These are phyloP conservation scores for Penicillium waksmanii DNA, from an alignment of 495 filamentous ascomycete species.

Conservation along the genomic window DNA sequence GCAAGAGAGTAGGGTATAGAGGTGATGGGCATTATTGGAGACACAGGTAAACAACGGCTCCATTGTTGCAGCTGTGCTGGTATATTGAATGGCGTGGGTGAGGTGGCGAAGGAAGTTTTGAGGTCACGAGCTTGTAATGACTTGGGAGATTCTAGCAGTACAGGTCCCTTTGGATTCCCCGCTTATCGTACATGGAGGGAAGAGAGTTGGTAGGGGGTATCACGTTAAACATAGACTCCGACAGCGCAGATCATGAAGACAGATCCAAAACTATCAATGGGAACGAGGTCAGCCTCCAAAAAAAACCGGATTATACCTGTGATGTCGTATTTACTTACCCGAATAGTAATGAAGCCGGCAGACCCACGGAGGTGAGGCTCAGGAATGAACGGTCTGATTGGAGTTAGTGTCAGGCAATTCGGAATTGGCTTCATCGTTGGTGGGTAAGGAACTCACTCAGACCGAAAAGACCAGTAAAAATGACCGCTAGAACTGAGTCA, in stretches of 20 bases:
- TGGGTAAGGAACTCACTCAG: conserved; percentile 65
- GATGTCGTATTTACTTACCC: conserved; percentile 64
- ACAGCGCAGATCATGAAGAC: conserved; percentile 98
- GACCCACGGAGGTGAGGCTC: conserved; percentile 74
- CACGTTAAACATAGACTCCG: conserved; percentile 90
- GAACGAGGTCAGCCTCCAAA: not conserved
- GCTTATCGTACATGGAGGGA: conserved; percentile 45
- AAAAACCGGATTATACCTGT: not conserved
- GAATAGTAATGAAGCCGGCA: conserved; percentile 86
- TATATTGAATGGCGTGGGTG: conserved; percentile 1
- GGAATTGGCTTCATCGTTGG: not conserved
- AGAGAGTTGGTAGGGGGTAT: conserved; percentile 43
- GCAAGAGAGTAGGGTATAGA: conserved; percentile 88
- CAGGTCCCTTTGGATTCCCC: conserved; percentile 36
- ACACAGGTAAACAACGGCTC: conserved; percentile 77
- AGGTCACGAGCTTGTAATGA: conserved; percentile 26
- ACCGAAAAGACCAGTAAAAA: conserved; percentile 74
- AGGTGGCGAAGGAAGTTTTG: conserved; percentile 13
- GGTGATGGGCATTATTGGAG: conserved; percentile 81
- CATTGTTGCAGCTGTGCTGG: conserved; percentile 18
- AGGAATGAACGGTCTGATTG: conserved; percentile 78
- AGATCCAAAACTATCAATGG: conserved; percentile 74
- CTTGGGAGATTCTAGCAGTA: conserved; percentile 43
- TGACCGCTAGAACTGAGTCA: conserved; percentile 49
- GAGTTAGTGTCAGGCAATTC: conserved; percentile 14